Evolutionary conservation across 228 moss, liverwort and hornwort genomes (phyloP), one percentile per base, ranked within the genome.

Genomic region (Sphagnum fallax): DNA sequence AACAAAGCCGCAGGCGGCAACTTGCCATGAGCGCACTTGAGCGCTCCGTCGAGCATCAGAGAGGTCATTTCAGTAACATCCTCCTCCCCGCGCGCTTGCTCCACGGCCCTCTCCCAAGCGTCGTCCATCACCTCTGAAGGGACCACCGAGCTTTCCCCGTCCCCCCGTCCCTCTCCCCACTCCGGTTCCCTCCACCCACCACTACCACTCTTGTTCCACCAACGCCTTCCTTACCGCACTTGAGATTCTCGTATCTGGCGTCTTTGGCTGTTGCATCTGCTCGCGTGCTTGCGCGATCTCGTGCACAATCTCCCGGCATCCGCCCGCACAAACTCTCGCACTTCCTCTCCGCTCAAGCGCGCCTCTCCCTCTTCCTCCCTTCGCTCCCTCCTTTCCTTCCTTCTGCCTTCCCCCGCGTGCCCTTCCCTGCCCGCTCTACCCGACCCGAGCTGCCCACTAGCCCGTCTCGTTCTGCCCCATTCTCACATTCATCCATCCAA

Each of bases 81-180:
- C 60, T 84, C 84, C 15, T 74, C 73, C 8, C 74, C 91, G 61
- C 74, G 70, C 13, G 91, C 91, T 66, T 81, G 87, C 77, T 91
- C 89, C 72, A 91, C 85, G 68, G 91, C 89, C 74, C 81, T 81
- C 75, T 83, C 84, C 91, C 91, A 91, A 62, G 81, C 84, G 52
- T 81, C 89, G 74, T 91, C 89, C 83, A 77, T 77, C 78, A 69
- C 81, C 82, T 2, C 32, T 32, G 32, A 32, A 32, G 32, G 32
- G 32, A 32, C 32, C 32, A 32, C 32, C 32, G 32, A 32, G 32
- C 32, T 32, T 32, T 32, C 76, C 77, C 75, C 74, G 70, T 70
- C 52, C 47, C 50, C 68, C 65, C 18, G 60, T 16, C 50, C 70
- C 63, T 51, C 12, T 51, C 16, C 50, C 50, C 48, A 14, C 6